Evolutionary conservation across 331 rosid species (phyloP).

Genomic region (Saraca asoca): DNA sequence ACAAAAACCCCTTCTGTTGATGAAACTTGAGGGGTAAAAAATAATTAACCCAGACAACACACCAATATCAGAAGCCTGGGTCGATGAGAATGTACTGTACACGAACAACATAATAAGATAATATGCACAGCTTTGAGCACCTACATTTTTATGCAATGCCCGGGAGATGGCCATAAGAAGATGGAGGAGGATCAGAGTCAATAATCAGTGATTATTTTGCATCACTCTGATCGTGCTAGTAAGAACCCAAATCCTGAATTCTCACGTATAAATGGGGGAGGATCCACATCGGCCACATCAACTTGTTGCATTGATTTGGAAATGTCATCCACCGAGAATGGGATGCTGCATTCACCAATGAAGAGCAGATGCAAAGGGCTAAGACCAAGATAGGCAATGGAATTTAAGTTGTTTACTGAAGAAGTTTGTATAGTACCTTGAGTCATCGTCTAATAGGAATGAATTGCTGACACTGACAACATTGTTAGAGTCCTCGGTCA

Average conservation of each 20-base stretch:
- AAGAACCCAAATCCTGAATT: conserved; percentile 95
- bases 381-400: conserved; percentile 23
- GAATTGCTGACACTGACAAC: conserved; percentile 76
- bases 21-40: conserved; percentile 67
- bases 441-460: conserved; percentile 91
- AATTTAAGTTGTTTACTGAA: conserved; percentile 9
- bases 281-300: conserved; percentile 83
- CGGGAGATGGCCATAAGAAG: conserved; percentile 31
- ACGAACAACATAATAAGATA: conserved; percentile 44
- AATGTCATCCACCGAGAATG: conserved; percentile 93
- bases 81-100: conserved; percentile 58
- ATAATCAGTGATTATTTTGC: conserved; percentile 27
- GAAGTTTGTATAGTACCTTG: conserved; percentile 56
- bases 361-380: conserved; percentile 13
- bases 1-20: conserved; percentile 68
- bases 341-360: conserved; percentile 66
- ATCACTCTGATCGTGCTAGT: conserved; percentile 79
- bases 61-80: conserved; percentile 63
- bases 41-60: conserved; percentile 61
- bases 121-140: conserved; percentile 75
- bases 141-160: conserved; percentile 51
- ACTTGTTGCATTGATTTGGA: conserved; percentile 91
- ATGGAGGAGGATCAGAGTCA: conserved; percentile 23
- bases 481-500: conserved; percentile 87
- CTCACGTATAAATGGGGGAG: conserved; percentile 93